These are phyloP conservation scores for Capronia coronata DNA, from an alignment of 2,329 filamentous ascomycete species.

Conservation along the genomic window DNA sequence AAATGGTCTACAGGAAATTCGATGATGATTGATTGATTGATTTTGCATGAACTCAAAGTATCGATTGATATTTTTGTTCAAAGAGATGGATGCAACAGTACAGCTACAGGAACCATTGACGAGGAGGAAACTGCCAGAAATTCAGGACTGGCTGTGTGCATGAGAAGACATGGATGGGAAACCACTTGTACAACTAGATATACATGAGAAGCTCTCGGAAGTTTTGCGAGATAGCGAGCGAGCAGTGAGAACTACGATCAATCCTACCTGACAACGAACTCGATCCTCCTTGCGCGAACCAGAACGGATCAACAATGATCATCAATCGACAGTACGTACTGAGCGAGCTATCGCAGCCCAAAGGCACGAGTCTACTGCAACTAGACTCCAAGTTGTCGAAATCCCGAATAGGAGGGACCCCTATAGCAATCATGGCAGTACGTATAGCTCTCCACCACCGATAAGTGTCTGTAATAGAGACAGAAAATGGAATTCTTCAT, in stretches of 20 bases:
- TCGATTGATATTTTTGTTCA: background rate
- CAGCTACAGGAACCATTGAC: background rate
- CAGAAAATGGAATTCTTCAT: too few relatives aligned
- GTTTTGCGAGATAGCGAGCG: background rate
- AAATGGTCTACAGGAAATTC: background rate
- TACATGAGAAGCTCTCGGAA: background rate
- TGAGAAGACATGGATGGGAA: background rate
- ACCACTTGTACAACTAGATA: background rate
- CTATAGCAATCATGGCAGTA: too few relatives aligned
- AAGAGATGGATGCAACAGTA: constrained; percentile 4
- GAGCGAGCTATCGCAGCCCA: too few relatives aligned
- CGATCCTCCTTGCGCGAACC: too few relatives aligned
- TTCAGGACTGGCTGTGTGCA: background rate
- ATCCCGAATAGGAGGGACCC: too few relatives aligned
- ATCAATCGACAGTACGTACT: too few relatives aligned
- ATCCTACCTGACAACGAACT: background rate
- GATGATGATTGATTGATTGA: background rate
- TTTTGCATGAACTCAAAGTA: background rate
- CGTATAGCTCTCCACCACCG: too few relatives aligned
- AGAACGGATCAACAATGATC: too few relatives aligned
- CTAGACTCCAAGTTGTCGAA: too few relatives aligned
- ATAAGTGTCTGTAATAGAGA: too few relatives aligned
- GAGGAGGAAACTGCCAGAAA: background rate
- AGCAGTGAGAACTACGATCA: background rate
- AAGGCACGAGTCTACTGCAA: too few relatives aligned